Evolutionary conservation across 257 asterid species (phyloP), one percentile per base, ranked within the genome.

Genomic region (Voacanga thouarsii): DNA sequence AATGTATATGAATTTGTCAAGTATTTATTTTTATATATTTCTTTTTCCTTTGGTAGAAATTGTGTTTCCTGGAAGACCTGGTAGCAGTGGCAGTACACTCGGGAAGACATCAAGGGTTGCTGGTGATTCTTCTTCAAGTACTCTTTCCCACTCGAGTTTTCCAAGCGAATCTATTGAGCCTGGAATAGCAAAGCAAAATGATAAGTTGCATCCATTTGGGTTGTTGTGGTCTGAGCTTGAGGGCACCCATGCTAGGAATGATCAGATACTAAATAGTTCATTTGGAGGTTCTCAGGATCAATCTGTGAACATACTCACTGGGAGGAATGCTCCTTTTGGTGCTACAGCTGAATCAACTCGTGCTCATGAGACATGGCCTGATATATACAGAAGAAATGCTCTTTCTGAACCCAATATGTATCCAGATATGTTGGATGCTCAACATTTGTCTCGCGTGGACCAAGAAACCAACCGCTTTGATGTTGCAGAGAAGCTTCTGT

Each of bases 141-240:
- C 80, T 45, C 51, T 86, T 56, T 84, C 74, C 78, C 89, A 75
- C 45, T 79, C 82, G 14, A 57, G 86, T 78, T 83, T 72, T 80
- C 77, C 86, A 77, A 81, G 79, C 12, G 93, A 86, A 71, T 43
- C 73, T 65, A 77, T 68, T 11, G 97, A 87, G 16, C 57, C 86
- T 76, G 86, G 89, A 23, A 18, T 85, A 76, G 61, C 85, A 59
- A 85, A 61, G 80, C 89, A 88, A 76, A 85, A 88, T 56, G 83
- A 77, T 77, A 89, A 84, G 83, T 69, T 87, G 89, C 93, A 92
- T 78, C 96, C 97, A 61, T 85, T 92, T 79, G 92, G 95, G 74
- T 79, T 94, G 85, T 78, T 89, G 60, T 92, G 97, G 99, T 94
- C 99, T 68, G 99, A 94, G 87, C 94, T 94, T 47, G 99, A 94